phyloP scores from a whole-genome alignment of 352 stramenopile species.

The Globisporangium radiosum region DNA sequence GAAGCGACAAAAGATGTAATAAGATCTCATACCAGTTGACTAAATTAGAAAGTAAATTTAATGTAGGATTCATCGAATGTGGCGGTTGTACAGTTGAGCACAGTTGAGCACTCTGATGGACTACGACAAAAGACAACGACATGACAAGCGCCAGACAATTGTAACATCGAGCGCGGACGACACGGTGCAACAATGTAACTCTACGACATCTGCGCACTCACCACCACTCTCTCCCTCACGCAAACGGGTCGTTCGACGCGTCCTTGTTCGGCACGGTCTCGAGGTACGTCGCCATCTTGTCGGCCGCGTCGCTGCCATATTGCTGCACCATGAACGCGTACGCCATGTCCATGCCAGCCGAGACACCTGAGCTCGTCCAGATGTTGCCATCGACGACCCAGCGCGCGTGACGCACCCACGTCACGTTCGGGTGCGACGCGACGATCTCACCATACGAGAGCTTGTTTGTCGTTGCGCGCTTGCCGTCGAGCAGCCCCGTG shows the following conservation, averaged over 20 bases:
- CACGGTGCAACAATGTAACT: no score
- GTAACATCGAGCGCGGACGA: no score
- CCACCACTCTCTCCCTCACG: slow-evolving; percentile 6
- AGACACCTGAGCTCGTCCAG: slow-evolving; percentile 28
- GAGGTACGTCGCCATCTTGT: slow-evolving; percentile 12
- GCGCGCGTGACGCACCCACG: slow-evolving; percentile 22
- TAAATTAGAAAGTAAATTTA: no score
- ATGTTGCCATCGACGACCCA: slow-evolving; percentile 35
- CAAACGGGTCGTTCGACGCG: slow-evolving; percentile 18
- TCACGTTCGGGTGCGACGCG: slow-evolving; percentile 7
- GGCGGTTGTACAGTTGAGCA: no score
- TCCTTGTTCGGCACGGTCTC: slow-evolving; percentile 20
- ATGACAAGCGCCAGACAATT: no score
- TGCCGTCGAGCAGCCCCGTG: slow-evolving; percentile 21
- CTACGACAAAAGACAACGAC: no score
- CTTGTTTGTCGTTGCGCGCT: slow-evolving; percentile 26
- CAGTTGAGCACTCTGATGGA: no score
- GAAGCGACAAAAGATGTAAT: no score
- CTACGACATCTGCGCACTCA: no score
- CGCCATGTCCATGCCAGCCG: slow-evolving; percentile 33
- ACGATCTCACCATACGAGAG: slow-evolving; percentile 16
- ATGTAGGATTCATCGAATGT: no score
- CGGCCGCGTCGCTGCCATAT: slow-evolving; percentile 11
- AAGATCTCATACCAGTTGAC: no score
- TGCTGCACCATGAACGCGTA: slow-evolving; percentile 15